Base-by-base conservation (phyloP, 1,284 basidiomycete species). In the Afroboletus lepidellus region DNA sequence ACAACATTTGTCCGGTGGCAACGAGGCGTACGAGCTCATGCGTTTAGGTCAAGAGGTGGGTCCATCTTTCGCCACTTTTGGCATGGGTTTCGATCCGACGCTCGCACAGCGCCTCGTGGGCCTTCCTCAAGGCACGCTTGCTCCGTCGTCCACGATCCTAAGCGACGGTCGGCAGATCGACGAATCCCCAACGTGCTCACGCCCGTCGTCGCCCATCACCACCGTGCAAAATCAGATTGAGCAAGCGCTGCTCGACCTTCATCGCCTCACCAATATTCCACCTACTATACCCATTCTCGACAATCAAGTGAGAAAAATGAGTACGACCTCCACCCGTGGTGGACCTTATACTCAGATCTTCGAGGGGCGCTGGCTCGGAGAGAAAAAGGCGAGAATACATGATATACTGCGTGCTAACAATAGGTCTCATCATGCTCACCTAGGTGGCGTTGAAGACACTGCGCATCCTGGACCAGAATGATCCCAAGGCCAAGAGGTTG, bases 391-490 rank as follows among this genome's bases (percentile, higher is more conserved):
- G 48, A 16, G 39, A 4, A 50, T 32, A 41, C 36, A 48, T 18
- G n/a, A 23, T 4, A 29, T 5, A 3, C 3, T 41, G 41, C 25
- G 9, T 36, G 32, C 50, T 16, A 24, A 30, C 15, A 18, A 24
- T 4, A 16, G 8, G 3, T 50, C 24, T 59, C 29, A 50, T 27
- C 34, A 9, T 18, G 15, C 39, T 15, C 20, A 41, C 41, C 20
- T 50, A 81, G 80, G 81, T 83, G 34, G 81, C 81, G 18, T 58
- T 83, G 46, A 84, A 83, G 56, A 74, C 74, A 11, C 55, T 83
- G 8, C 73, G 78, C 51, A 69, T 74, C 51, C 61, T 79, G 41
- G 74, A 71, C 55, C 65, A 72, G 8, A 63, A 71, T 12, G 71
- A 78, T 56, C 66, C 72, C 18, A 74, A 65, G 58, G 71, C 33